Percentiles rank a stretch among this genome's conserved stretches.
These are phyloP conservation scores for Ogataea nitratoaversa DNA, from an alignment of 805 yeast genomes.

Conservation along the genomic window DNA sequence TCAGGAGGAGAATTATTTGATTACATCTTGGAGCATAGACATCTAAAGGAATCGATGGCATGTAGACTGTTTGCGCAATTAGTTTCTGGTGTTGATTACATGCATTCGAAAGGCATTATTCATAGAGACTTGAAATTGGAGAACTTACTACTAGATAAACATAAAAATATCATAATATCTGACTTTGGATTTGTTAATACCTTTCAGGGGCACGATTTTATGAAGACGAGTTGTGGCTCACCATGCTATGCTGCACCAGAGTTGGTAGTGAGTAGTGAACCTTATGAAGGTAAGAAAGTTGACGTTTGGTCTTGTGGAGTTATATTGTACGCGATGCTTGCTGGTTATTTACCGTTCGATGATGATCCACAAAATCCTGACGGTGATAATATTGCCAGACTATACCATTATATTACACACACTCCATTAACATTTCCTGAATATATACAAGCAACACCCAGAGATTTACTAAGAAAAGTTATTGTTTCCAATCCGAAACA, in stretches of 20 bases:
- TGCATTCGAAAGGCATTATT: slow-evolving; percentile 76
- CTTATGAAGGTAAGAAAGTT: slow-evolving; percentile 88
- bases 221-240: slow-evolving; percentile 95
- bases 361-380: slow-evolving; percentile 97
- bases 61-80: slow-evolving; percentile 88
- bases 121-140: slow-evolving; percentile 77
- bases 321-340: slow-evolving; percentile 91
- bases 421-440: slow-evolving; percentile 95
- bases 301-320: slow-evolving; percentile 98
- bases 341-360: slow-evolving; percentile 96
- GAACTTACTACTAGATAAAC: slow-evolving; percentile 73
- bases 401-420: slow-evolving; percentile 86
- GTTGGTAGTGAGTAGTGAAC: slow-evolving; percentile 77
- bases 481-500: slow-evolving; percentile 79
- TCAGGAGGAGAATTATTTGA: slow-evolving; percentile 97
- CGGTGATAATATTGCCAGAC: slow-evolving; percentile 85
- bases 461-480: slow-evolving; percentile 83
- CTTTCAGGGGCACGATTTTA: slow-evolving; percentile 65
- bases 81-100: slow-evolving; percentile 88
- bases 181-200: slow-evolving; percentile 96
- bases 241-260: slow-evolving; percentile 99
- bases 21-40: slow-evolving; percentile 80
- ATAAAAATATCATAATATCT: slow-evolving; percentile 79
- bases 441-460: slow-evolving; percentile 81
- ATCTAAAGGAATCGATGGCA: slow-evolving; percentile 82